Base-by-base conservation (phyloP, 768 basidiomycete species). In the Calocybe indica region DNA sequence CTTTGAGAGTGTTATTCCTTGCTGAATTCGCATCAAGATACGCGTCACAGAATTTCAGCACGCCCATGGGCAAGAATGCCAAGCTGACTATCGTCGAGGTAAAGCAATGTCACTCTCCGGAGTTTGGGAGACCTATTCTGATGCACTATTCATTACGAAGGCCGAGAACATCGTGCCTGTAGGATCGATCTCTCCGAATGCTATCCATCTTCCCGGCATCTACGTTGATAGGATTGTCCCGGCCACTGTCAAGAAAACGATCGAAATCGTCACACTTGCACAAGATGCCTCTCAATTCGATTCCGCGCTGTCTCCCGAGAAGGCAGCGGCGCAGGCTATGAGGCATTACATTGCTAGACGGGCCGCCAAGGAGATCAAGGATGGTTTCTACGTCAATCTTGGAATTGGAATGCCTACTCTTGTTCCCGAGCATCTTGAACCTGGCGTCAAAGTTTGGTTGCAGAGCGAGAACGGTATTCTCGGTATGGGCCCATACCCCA, bases 361-460 rank as follows among this genome's bases (percentile, higher is more conserved):
- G 12, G 92, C 92, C 1, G 92, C 92, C 2, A 88, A 83, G 70
- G 92, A 94, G 67, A 80, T 93, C 58, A 82, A 82, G 62, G 83
- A 93, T 58, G 92, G 91, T 0, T 91, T 75, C 71, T 85, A 91
- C 52, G 90, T 92, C 51, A 93, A 93, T 54, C 69, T 93, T 48
- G 91, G 91, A 29, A 91, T 93, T 54, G 91, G 91, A 22, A 93
- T 93, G 81, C 91, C 90, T 30, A 93, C 90, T 5, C 77, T 93
- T 8, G 86, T 92, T 14, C 88, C 91, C 0, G 88, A 88, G 57
- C 81, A 85, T 63, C 63, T 92, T 37, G 78, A 79, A 40, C 74
- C 80, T 48, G 83, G 79, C 45, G 81, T 91, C 7, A 76, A 75
- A 43, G 90, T 93, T n/a, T 92, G 88, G 87, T 58, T 90, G 60